These are phyloP conservation scores for Calonectria fujianensis DNA, from an alignment of 2,329 filamentous ascomycete genomes.

Conservation along the genomic window DNA sequence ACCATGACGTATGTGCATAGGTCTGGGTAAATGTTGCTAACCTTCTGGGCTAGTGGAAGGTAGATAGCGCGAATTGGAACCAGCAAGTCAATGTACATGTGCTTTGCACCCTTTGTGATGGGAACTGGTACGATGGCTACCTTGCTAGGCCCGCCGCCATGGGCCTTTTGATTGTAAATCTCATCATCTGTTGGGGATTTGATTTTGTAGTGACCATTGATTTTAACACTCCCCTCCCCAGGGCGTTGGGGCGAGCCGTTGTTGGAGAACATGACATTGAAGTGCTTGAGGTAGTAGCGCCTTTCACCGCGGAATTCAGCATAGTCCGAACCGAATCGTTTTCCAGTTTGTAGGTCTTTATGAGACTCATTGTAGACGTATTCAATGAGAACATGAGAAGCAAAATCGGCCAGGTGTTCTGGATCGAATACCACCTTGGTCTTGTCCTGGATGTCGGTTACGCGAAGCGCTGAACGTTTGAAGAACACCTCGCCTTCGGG, in stretches of 20 bases:
- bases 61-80: neutral
- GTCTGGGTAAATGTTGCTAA: neutral
- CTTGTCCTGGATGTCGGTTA: neutral
- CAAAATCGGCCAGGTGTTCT: neutral
- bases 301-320: no score
- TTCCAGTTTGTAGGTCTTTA: accelerated
- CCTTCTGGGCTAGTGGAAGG: neutral
- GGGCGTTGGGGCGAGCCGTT: neutral
- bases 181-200: neutral
- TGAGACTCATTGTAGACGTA: neutral
- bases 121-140: neutral
- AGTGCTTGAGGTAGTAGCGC: neutral
- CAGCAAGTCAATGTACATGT: neutral
- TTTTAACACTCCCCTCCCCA: neutral
- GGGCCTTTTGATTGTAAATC: neutral
- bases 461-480: neutral
- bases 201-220: neutral
- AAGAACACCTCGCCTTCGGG: constrained; percentile 6
- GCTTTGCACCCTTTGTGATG: neutral
- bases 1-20: neutral
- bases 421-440: neutral
- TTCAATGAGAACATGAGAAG: neutral
- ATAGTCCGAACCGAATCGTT: neutral
- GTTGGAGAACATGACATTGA: neutral
- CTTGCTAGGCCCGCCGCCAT: neutral